Evolutionary conservation across 2,329 filamentous ascomycete genomes (phyloP), one percentile per base, ranked within the genome.

Genomic region (Aaosphaeria pasadenensis): DNA sequence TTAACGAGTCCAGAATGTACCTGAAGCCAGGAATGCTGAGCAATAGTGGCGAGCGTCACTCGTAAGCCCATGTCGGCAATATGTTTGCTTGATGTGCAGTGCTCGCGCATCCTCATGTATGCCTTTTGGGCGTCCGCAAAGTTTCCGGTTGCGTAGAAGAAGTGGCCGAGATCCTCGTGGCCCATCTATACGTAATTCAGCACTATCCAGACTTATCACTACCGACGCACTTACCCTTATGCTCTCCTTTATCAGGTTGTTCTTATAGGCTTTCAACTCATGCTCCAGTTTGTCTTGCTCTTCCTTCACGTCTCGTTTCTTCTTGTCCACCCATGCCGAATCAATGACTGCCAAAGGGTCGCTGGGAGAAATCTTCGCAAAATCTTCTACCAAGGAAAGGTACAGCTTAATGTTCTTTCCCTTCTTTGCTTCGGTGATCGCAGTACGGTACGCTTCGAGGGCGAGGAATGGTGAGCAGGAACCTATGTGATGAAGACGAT

Each of bases 221-320:
- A 24, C 11, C 47, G 32, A 44, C 57, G 38, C 38, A 52, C 60
- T 63, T 77, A 95, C 91, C 58, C 91, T 76, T 62, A 97, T 96
- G 74, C 91, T 96, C 74, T 99, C 94, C 68, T 96, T 96, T 60
- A 99, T 91, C 39, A 97, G 74, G 62, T 97, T 99, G 66, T 96
- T 96, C 73, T 94, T 96, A 71, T 97, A 97, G 1, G 86, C 87
- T 69, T 91, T 91, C 17, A 99, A 77, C 70, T 97, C 90, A 11
- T 81, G 76, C 65, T 96, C 90, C 47, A 97, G 77, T n/a, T 87
- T 82, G 47, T 83, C 77, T 1, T 86, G 86, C 69, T 95, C 87
- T 1, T 75, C 73, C 57, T 82, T 82, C 59, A 91, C 89, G 44
- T 80, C 74, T 53, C 82, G 82, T 24, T 85, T 82, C 35, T 81